phyloP scores from a whole-genome alignment of 169 alveolate genomes.

The Eimeria mitis region DNA sequence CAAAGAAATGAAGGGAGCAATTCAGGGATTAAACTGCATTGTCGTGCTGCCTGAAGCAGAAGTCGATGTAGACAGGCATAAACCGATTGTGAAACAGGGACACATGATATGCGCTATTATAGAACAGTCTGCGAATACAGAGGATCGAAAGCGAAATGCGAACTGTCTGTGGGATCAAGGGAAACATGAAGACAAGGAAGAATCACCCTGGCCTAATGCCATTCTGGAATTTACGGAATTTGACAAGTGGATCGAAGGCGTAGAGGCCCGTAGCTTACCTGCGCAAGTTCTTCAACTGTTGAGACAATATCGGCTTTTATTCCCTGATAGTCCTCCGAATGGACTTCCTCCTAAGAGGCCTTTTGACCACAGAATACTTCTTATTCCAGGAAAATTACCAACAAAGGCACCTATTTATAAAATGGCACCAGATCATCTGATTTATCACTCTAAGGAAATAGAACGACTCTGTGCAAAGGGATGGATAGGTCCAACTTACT shows the following conservation, averaged over 20 bases:
- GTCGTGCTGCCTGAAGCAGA: not conserved
- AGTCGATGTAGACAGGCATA: too few species aligned
- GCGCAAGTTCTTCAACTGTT: not conserved
- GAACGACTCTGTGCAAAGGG: not conserved
- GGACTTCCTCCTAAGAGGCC: not conserved
- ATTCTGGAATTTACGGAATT: not conserved
- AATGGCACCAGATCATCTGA: not conserved
- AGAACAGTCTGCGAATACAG: not conserved
- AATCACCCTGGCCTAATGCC: not conserved
- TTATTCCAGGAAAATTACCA: not conserved
- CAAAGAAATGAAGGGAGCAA: not conserved
- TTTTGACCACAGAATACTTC: not conserved
- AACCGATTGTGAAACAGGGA: not conserved
- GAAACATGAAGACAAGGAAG: not conserved
- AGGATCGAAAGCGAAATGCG: not conserved
- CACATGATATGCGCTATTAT: not conserved
- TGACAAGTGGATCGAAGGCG: not conserved
- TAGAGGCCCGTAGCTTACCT: not conserved
- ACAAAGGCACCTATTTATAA: not conserved
- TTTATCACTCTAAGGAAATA: not conserved
- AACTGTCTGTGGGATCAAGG: not conserved
- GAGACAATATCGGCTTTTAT: not conserved
- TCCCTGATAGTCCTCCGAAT: not conserved
- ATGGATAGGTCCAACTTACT: constrained; percentile 4
- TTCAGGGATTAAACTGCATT: not conserved